Evolutionary conservation across 345 rosid genomes (phyloP).

Genomic region (Boechera retrofracta): DNA sequence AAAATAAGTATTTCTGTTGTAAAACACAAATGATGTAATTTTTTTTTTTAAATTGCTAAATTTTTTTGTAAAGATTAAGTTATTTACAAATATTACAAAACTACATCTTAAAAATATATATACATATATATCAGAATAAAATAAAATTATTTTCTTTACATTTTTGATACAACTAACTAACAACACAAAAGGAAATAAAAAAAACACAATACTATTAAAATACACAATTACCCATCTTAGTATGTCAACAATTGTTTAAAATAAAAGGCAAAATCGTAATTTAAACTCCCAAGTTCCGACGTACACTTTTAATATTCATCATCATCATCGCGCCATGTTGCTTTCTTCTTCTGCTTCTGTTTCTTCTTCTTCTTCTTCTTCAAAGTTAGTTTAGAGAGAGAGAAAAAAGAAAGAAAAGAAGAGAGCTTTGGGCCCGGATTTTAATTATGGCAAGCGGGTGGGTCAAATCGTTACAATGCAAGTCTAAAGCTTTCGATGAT

Average conservation of each 20-base stretch:
- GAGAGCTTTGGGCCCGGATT: constrained; percentile 33
- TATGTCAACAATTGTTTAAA: not conserved
- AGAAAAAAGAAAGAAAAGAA: not conserved
- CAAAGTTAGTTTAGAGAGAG: constrained; percentile 36
- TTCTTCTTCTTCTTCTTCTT: constrained; percentile 26
- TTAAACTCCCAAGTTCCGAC: constrained; percentile 9
- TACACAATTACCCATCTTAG: not conserved
- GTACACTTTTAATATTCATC: constrained; percentile 36
- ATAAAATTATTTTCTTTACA: not conserved
- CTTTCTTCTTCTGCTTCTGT: constrained; percentile 35
- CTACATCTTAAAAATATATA: not conserved
- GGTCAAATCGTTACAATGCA: constrained; percentile 94
- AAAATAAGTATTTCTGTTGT: too few relatives aligned
- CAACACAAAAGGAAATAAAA: not conserved
- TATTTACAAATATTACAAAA: too few relatives aligned
- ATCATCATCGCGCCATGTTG: constrained; percentile 47
- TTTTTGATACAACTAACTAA: constrained; percentile 4
- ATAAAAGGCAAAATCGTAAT: constrained; percentile 2
- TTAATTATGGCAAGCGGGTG: constrained; percentile 73
- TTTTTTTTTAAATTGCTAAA: too few relatives aligned
- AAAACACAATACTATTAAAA: not conserved
- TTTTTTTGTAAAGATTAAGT: not conserved
- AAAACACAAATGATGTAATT: too few relatives aligned
- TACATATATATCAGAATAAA: not conserved
- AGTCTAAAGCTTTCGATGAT: constrained; percentile 89